Conservation (phyloP, 169 alveolate species). For the Eimeria brunetti region DNA sequence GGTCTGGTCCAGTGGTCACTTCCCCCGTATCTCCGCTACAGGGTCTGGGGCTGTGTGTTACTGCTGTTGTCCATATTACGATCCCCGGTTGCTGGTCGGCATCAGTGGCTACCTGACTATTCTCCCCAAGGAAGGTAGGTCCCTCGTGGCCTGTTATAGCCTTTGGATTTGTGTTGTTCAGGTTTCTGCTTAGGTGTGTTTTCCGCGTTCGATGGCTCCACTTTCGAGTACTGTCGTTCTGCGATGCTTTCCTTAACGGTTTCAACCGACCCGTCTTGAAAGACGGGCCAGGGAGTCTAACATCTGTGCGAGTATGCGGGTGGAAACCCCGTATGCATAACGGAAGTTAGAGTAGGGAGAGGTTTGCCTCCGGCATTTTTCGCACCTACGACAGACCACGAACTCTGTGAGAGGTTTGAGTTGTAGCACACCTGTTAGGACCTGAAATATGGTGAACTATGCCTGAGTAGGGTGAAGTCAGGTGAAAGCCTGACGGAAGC, state of each 20-base stretch:
- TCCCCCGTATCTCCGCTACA: not conserved
- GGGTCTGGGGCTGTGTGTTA: not conserved
- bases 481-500: conserved; percentile 95
- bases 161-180: not conserved
- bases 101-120: not conserved
- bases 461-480: too few species aligned
- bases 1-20: not conserved
- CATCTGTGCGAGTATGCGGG: conserved; percentile 89
- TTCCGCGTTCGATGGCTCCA: not conserved
- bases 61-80: not conserved
- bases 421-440: conserved; percentile 93
- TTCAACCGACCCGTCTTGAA: conserved; percentile 92
- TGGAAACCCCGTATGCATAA: conserved; percentile 65
- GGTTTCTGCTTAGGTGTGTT: not conserved
- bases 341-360: conserved; percentile 60
- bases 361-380: too few species aligned
- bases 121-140: conserved; percentile 6
- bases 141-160: conserved; percentile 18
- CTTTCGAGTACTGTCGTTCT: not conserved
- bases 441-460: conserved; percentile 96
- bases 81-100: conserved; percentile 7
- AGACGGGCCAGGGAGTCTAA: conserved; percentile 97
- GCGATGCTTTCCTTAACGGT: conserved; percentile 38
- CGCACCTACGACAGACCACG: conserved; percentile 67
- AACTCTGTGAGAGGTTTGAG: conserved; percentile 87